These are phyloP conservation scores for Pyropia yezoensis DNA, from an alignment of 23 red algal species.

Conservation along the genomic window DNA sequence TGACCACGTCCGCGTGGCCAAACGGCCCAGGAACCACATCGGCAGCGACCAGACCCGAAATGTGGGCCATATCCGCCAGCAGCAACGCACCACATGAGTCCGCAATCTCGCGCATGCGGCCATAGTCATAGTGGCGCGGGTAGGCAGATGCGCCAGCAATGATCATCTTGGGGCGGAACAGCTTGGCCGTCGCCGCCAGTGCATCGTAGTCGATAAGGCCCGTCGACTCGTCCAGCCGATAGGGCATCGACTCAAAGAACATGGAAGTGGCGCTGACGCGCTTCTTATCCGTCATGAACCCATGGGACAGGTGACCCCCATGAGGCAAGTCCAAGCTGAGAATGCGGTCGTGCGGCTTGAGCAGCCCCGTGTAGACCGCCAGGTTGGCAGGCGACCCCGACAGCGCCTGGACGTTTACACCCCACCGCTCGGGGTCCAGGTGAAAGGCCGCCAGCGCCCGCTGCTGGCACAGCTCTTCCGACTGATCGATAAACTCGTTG, in stretches of 20 bases:
- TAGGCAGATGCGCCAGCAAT: slow-evolving; percentile 96
- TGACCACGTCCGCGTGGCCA: slow-evolving; percentile 90
- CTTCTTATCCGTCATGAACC: slow-evolving; percentile 98
- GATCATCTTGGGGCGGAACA: slow-evolving; percentile 91
- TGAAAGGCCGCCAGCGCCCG: slow-evolving; percentile 87
- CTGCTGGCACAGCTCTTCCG: slow-evolving; percentile 87
- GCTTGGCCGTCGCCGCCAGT: slow-evolving; percentile 72
- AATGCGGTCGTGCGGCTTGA: slow-evolving; percentile 96
- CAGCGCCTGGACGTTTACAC: slow-evolving; percentile 95
- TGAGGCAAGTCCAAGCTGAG: slow-evolving; percentile 83
- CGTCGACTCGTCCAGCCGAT: slow-evolving; percentile 85
- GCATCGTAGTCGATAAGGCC: slow-evolving; percentile 97
- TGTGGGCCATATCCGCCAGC: slow-evolving; percentile 96
- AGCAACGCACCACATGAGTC: slow-evolving; percentile 78
- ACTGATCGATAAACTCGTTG: slow-evolving; percentile 90
- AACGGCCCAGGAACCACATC: slow-evolving; percentile 91
- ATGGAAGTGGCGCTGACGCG: slow-evolving; percentile 85
- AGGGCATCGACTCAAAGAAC: slow-evolving; percentile 99
- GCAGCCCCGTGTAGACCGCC: slow-evolving; percentile 90
- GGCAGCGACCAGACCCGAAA: slow-evolving; percentile 87
- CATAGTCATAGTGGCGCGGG: slow-evolving; percentile 87
- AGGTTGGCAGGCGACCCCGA: slow-evolving; percentile 92
- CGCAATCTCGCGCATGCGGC: slow-evolving; percentile 90
- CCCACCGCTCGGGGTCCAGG: slow-evolving; percentile 71
- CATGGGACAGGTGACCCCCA: slow-evolving; percentile 93